phyloP scores from a whole-genome alignment of 306 rosid species.

The Leucaena leucocephala region DNA sequence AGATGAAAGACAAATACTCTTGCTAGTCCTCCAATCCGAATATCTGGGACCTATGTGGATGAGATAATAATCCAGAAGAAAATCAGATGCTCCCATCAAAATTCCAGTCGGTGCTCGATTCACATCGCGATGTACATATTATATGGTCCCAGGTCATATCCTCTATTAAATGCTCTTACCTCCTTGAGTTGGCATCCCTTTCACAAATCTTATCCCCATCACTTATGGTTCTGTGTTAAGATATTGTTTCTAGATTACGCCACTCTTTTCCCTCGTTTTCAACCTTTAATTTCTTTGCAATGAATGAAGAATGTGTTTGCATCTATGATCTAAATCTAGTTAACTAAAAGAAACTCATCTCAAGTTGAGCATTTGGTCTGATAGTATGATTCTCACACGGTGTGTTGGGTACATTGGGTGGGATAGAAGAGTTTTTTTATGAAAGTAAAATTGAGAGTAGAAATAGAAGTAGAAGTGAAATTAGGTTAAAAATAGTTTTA shows the following conservation, averaged over 20 bases:
- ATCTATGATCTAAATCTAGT: background rate
- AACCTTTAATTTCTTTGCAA: background rate
- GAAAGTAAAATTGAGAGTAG: no score
- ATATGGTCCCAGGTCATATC: slow-evolving; percentile 8
- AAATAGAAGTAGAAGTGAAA: no score
- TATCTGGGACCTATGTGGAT: background rate
- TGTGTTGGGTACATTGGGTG: no score
- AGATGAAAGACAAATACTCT: no score
- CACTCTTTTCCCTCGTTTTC: background rate
- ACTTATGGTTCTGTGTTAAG: background rate
- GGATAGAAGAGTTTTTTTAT: no score
- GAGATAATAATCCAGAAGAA: background rate
- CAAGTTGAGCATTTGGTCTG: slow-evolving; percentile 17
- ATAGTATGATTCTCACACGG: slow-evolving; percentile 24
- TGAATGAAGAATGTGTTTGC: background rate
- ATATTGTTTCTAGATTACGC: background rate
- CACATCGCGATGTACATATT: background rate
- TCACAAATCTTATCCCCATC: slow-evolving; percentile 23
- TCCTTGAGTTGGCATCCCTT: background rate
- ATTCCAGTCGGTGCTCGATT: background rate
- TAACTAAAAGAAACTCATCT: fast-evolving
- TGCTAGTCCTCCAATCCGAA: background rate
- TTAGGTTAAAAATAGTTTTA: no score
- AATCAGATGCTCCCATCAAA: no score
- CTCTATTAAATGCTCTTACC: slow-evolving; percentile 3